Base-by-base conservation (phyloP, 1,284 basidiomycete species). In the Kwoniella shivajii region DNA sequence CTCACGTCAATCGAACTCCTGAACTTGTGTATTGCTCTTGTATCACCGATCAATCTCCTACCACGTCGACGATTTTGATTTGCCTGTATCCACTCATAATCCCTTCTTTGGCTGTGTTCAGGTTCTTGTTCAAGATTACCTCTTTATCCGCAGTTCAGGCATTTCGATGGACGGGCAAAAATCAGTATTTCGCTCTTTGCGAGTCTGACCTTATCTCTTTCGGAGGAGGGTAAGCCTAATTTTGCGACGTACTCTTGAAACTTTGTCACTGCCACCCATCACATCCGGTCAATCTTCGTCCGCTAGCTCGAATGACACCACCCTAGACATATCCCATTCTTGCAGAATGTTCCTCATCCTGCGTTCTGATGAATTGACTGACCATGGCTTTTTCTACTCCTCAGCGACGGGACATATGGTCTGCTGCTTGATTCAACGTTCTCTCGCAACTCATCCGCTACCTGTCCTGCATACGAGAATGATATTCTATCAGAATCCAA, bases 161-260 rank as follows among this genome's bases (percentile, higher is more conserved):
- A 26, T 97, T 85, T 80, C 85, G 83, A 41, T 94, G 92, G 88
- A 94, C 94, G 1, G 92, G 92, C 0, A 84, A 80, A 72, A 98
- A 98, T 72, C 88, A 89, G 58, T 98, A 97, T 69, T 88, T 96
- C 54, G 86, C 90, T 20, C 81, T 96, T 2, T 92, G 91, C 73
- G 90, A 93, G 64, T 78, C 83, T 0, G 82, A 84, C 38, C 89
- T 86, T 67, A 82, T 94, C 61, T 92, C 89, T 0, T 90, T 95
- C 70, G 92, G 92, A 6, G 92, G 92, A 66, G 92, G 92, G 91
- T 92, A 64, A 63, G 88, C 81, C 43, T 18, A 2, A 11, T 42
- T 30, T 34, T 34, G 18, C 20, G 7, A 22, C 1, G 20, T 2
- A 27, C 0, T 4, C 24, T 26, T 27, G 20, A 18, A 14, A 10